Conservation (phyloP, 1,139 yeast genomes). For the Sugiyamaella neomexicana region DNA sequence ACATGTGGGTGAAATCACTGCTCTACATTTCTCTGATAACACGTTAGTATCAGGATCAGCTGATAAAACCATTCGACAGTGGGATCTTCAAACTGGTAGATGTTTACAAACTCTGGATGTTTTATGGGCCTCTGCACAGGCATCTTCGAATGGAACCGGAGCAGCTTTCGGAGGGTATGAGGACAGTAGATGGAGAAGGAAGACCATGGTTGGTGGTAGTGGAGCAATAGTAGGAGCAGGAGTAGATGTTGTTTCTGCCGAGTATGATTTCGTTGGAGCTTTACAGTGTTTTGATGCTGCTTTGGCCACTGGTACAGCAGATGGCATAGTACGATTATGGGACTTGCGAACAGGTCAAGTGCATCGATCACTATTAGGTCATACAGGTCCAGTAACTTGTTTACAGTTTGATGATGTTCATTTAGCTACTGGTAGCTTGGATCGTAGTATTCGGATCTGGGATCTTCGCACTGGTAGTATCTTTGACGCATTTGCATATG, state of each 20-base stretch:
- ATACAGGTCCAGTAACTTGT: slow-evolving; percentile 67
- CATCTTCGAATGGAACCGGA: slow-evolving; percentile 3
- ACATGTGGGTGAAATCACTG: slow-evolving; percentile 64
- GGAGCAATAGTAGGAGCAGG: no score
- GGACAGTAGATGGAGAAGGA: slow-evolving; percentile 29
- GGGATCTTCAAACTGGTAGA: slow-evolving; percentile 59
- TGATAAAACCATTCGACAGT: slow-evolving; percentile 58
- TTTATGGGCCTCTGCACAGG: slow-evolving; percentile 52
- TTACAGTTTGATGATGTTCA: slow-evolving; percentile 66
- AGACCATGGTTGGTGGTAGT: slow-evolving; percentile 20
- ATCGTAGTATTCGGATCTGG: slow-evolving; percentile 68
- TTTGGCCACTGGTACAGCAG: slow-evolving; percentile 73
- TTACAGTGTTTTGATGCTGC: slow-evolving; percentile 70
- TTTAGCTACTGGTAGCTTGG: slow-evolving; percentile 63
- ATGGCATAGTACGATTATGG: slow-evolving; percentile 74
- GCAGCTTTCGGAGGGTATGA: slow-evolving; percentile 24
- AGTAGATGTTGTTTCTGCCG: slow-evolving; percentile 8
- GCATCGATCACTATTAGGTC: slow-evolving; percentile 65
- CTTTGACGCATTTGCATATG: slow-evolving; percentile 59
- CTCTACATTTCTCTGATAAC: slow-evolving; percentile 52
- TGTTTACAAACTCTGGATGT: slow-evolving; percentile 63
- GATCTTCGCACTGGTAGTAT: slow-evolving; percentile 67
- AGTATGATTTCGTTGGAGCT: slow-evolving; percentile 51
- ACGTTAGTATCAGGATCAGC: slow-evolving; percentile 59
- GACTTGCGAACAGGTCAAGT: slow-evolving; percentile 70